phyloP scores from a whole-genome alignment of 1,284 basidiomycete species.

The Irpex sp. region DNA sequence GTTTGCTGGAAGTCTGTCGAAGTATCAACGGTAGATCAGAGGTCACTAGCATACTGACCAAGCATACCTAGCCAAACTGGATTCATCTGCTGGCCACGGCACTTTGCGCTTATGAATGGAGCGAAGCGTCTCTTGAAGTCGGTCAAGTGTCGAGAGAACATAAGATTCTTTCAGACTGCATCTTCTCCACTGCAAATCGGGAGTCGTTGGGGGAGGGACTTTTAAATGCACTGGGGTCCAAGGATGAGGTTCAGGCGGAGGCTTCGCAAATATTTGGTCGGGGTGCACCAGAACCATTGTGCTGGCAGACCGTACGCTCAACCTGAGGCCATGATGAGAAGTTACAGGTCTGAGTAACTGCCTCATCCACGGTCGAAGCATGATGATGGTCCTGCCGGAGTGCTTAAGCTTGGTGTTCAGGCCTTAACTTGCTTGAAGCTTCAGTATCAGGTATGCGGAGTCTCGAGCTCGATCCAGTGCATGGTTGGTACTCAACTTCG shows the following conservation, averaged over 20 bases:
- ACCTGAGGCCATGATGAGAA: neutral
- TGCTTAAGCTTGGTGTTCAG: no score
- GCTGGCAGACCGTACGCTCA: neutral
- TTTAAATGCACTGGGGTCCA: neutral
- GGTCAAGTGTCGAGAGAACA: neutral
- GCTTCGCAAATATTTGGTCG: neutral
- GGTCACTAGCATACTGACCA: neutral
- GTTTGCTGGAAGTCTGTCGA: neutral
- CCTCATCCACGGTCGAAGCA: no score
- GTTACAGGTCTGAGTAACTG: no score
- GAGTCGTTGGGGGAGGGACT: neutral
- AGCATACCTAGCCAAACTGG: neutral
- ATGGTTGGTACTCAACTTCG: no score
- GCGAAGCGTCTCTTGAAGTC: conserved; percentile 5
- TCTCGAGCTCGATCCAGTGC: no score
- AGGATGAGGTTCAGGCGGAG: neutral
- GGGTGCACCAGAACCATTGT: neutral
- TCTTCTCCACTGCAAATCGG: neutral
- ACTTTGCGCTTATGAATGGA: neutral
- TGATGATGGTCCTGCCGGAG: no score
- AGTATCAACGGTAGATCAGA: neutral
- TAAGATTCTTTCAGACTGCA: neutral
- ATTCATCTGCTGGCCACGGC: neutral
- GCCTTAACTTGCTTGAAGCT: no score
- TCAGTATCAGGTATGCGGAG: no score